Percentiles rank a stretch among this genome's conserved stretches.
Evolutionary conservation across 371 early-diverging fungal genomes (phyloP).

Genomic region (Mucor lusitanicus): DNA sequence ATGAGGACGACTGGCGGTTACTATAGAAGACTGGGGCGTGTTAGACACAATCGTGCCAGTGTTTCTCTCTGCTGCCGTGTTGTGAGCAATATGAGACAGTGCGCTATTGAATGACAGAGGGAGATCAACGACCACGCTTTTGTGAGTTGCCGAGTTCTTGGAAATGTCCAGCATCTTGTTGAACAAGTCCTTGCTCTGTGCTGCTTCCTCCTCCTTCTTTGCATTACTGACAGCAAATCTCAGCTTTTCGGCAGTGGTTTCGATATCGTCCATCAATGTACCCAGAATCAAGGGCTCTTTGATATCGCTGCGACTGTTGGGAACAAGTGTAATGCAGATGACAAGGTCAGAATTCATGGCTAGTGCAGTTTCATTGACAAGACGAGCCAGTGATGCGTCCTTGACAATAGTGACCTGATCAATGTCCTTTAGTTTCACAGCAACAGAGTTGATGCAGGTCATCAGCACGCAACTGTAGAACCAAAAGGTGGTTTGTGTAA

Average conservation of each 20-base stretch:
- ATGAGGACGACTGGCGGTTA: conserved; percentile 7
- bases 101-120: conserved; percentile 8
- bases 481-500: conserved; percentile 46
- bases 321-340: conserved; percentile 2
- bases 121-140: conserved; percentile 14
- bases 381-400: conserved; percentile 15
- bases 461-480: conserved; percentile 44
- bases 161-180: conserved; percentile 18
- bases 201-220: conserved; percentile 28
- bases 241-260: conserved; percentile 30
- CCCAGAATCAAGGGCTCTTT: conserved; percentile 22
- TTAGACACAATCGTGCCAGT: not conserved
- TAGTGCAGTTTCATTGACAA: not conserved
- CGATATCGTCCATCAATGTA: conserved; percentile 27
- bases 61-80: not conserved
- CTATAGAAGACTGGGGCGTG: not conserved
- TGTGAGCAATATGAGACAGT: not conserved
- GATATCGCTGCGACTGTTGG: conserved; percentile 11
- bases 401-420: conserved; percentile 26
- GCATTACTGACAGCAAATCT: conserved; percentile 36
- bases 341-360: conserved; percentile 15
- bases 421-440: conserved; percentile 35
- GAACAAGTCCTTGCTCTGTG: conserved; percentile 20
- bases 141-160: conserved; percentile 4
- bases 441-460: conserved; percentile 40